phyloP scores from a whole-genome alignment of 768 basidiomycete genomes.

The Favolaschia claudopus region DNA sequence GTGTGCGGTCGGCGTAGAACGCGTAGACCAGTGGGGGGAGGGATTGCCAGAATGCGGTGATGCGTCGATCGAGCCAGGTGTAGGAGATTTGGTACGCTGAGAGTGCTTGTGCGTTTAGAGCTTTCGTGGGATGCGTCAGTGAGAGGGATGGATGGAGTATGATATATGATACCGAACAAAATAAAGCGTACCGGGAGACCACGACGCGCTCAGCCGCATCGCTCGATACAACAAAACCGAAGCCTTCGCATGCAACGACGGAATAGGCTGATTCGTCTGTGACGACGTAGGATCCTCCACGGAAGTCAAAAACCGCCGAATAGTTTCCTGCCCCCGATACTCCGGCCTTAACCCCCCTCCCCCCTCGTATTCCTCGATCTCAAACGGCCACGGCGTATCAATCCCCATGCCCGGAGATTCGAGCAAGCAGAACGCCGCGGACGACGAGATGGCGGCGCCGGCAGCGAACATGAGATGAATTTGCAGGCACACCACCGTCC shows the following conservation, averaged over 20 bases:
- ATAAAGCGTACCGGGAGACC: background rate
- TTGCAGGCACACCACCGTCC: conserved; percentile 21
- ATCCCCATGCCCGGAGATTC: conserved; percentile 16
- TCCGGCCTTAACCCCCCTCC: background rate
- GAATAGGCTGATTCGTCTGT: no score
- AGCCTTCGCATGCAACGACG: conserved; percentile 15
- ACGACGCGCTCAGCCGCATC: background rate
- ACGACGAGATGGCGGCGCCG: background rate
- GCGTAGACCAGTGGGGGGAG: conserved; percentile 22
- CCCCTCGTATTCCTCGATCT: conserved; percentile 6
- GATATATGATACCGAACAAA: background rate
- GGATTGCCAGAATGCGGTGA: conserved; percentile 13
- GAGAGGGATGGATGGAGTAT: background rate
- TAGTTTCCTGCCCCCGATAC: conserved; percentile 9
- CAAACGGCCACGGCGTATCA: conserved; percentile 31
- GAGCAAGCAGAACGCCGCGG: conserved; percentile 10
- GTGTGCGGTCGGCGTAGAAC: conserved; percentile 2
- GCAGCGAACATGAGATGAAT: conserved; percentile 13
- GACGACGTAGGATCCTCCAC: background rate
- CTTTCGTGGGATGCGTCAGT: background rate
- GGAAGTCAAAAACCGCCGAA: conserved; percentile 4
- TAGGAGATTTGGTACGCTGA: conserved; percentile 3
- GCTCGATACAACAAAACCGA: conserved; percentile 13
- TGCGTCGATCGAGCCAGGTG: conserved; percentile 14
- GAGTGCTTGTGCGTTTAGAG: background rate